These are phyloP conservation scores for Fusarium pseudograminearum DNA, from an alignment of 2,329 filamentous ascomycete species.

Conservation along the genomic window DNA sequence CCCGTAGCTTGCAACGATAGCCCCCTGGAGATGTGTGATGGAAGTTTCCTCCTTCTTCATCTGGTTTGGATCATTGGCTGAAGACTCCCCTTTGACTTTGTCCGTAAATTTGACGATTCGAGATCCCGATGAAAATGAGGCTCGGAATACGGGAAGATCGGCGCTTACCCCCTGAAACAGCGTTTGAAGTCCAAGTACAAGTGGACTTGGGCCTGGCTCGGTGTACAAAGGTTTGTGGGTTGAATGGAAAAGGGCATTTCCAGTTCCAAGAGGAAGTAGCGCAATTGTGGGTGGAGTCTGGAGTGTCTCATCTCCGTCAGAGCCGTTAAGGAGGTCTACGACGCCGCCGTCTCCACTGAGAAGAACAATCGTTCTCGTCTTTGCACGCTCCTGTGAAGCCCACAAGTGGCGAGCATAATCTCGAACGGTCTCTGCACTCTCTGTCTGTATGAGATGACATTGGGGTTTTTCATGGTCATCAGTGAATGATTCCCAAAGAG, in stretches of 20 bases:
- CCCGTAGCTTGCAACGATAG: constrained; percentile 90
- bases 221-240: constrained; percentile 69
- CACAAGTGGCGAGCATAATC: constrained; percentile 66
- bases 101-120: constrained; percentile 57
- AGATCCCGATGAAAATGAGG: constrained; percentile 70
- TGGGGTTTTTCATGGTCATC: neutral
- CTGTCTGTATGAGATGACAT: constrained; percentile 68
- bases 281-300: constrained; percentile 59
- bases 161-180: constrained; percentile 68
- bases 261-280: constrained; percentile 72
- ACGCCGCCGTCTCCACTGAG: constrained; percentile 90
- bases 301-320: constrained; percentile 42
- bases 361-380: constrained; percentile 72
- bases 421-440: constrained; percentile 71
- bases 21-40: constrained; percentile 70
- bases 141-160: constrained; percentile 72
- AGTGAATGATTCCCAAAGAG: constrained; percentile 63
- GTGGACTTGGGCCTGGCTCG: constrained; percentile 52
- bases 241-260: constrained; percentile 74
- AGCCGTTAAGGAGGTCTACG: constrained; percentile 82
- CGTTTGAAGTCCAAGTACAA: constrained; percentile 66
- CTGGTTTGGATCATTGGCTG: constrained; percentile 13
- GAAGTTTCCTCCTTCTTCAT: constrained; percentile 49
- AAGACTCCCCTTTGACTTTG: constrained; percentile 13
- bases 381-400: constrained; percentile 49